Evolutionary conservation across 1,139 yeast genomes (phyloP).

Genomic region (Pichia sp.): DNA sequence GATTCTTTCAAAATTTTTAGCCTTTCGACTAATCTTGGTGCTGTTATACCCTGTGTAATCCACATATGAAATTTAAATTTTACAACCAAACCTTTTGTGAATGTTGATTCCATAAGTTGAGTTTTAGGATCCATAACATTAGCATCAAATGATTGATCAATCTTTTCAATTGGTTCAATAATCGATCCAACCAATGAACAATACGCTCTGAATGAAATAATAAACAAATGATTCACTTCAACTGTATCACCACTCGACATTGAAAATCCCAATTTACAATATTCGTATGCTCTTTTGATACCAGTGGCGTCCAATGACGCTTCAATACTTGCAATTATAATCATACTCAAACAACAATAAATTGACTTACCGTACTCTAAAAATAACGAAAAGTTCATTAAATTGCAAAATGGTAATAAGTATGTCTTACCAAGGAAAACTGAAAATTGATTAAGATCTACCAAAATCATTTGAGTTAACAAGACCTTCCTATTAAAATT

Average conservation of each 20-base stretch:
- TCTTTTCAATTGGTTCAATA: conserved; percentile 38
- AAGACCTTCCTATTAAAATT: conserved; percentile 31
- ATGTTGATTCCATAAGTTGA: conserved; percentile 2
- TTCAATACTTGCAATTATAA: conserved; percentile 30
- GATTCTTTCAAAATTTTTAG: conserved; percentile 1
- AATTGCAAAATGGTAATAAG: conserved; percentile 25
- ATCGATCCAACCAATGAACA: conserved; percentile 39
- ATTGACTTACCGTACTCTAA: conserved; percentile 32
- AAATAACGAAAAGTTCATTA: conserved; percentile 28
- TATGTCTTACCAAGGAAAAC: conserved; percentile 21
- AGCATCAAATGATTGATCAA: conserved; percentile 33
- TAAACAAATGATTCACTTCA: conserved; percentile 35
- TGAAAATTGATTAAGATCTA: conserved; percentile 35
- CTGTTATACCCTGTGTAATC: conserved; percentile 14
- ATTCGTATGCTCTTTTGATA: conserved; percentile 34
- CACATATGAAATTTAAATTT: conserved; percentile 13
- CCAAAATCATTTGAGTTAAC: conserved; percentile 39
- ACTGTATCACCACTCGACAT: conserved; percentile 33
- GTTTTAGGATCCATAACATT: conserved; percentile 19
- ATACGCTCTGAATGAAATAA: conserved; percentile 40
- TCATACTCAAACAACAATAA: conserved; percentile 29
- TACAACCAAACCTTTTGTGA: conserved; percentile 5
- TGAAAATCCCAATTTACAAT: conserved; percentile 36
- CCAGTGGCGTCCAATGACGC: conserved; percentile 31
- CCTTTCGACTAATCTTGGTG: conserved; percentile 9